phyloP scores from a whole-genome alignment of 306 rosid genomes.

The Coriaria nepalensis region DNA sequence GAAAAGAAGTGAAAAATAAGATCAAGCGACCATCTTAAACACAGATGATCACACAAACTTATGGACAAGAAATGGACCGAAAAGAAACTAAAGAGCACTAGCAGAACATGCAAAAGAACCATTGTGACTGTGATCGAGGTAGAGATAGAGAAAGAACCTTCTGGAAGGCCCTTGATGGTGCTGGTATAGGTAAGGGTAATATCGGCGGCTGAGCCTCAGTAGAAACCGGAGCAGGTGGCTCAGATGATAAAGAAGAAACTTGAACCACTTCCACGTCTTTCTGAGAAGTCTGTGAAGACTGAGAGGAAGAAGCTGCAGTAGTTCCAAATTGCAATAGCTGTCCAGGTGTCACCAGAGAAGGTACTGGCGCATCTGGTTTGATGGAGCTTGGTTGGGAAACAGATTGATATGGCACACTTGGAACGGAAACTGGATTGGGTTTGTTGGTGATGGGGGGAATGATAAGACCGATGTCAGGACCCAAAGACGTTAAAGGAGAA shows the following conservation, averaged over 20 bases:
- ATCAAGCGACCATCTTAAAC: too few species aligned
- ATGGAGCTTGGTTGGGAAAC: slow-evolving; percentile 38
- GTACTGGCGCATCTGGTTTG: slow-evolving; percentile 32
- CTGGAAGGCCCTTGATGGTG: slow-evolving; percentile 32
- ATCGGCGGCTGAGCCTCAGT: slow-evolving; percentile 65
- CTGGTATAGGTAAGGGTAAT: slow-evolving; percentile 61
- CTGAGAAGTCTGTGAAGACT: slow-evolving; percentile 37
- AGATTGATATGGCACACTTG: slow-evolving; percentile 42
- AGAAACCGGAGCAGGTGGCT: slow-evolving; percentile 27
- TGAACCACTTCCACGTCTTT: slow-evolving; percentile 79
- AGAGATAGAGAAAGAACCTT: slow-evolving; percentile 26
- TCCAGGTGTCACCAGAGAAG: slow-evolving; percentile 71
- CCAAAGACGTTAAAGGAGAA: slow-evolving; percentile 32
- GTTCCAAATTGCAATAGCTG: slow-evolving; percentile 68
- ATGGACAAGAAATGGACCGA: too few species aligned
- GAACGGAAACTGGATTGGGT: slow-evolving; percentile 31
- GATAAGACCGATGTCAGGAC: slow-evolving; percentile 32
- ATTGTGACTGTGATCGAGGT: background rate
- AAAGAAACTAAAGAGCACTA: background rate
- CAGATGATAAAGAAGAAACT: slow-evolving; percentile 40
- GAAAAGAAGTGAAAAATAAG: too few species aligned
- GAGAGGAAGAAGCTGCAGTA: slow-evolving; percentile 35
- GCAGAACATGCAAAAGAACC: background rate
- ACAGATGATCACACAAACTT: too few species aligned
- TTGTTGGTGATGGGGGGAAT: slow-evolving; percentile 40